Percentiles rank a stretch among this genome's conserved stretches.
Conservation (phyloP, 345 rosid genomes). For the Atalantia buxifolia region DNA sequence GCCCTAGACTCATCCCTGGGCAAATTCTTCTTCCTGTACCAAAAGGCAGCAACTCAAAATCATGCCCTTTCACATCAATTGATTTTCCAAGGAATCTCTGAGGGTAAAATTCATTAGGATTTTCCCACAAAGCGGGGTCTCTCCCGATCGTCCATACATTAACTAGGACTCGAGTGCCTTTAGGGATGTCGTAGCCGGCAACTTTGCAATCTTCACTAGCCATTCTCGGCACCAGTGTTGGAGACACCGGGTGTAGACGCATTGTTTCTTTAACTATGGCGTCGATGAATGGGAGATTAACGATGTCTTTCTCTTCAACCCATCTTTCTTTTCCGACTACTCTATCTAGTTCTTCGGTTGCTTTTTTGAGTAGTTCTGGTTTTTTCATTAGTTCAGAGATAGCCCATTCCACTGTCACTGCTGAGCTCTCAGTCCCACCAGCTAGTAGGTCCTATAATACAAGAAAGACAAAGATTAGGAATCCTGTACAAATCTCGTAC, state of each 20-base stretch:
- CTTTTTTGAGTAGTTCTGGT: too few relatives aligned
- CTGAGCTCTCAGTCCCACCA: too few relatives aligned
- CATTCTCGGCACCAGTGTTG: conserved; percentile 48
- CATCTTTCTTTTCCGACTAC: too few relatives aligned
- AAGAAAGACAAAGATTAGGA: too few relatives aligned
- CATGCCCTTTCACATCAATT: conserved; percentile 56
- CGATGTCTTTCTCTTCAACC: conserved; percentile 3
- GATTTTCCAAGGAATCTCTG: conserved; percentile 46
- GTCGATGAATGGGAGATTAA: conserved; percentile 38
- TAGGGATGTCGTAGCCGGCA: conserved; percentile 39
- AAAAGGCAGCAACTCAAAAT: conserved; percentile 56
- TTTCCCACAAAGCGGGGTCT: too few relatives aligned
- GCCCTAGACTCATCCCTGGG: conserved; percentile 57
- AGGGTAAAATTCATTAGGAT: conserved; percentile 36
- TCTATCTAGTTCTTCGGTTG: too few relatives aligned
- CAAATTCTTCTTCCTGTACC: conserved; percentile 76
- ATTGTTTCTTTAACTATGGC: conserved; percentile 56
- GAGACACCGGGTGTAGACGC: conserved; percentile 69
- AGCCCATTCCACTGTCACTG: too few relatives aligned
- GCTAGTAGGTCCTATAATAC: too few relatives aligned
- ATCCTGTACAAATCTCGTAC: too few relatives aligned
- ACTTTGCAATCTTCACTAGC: conserved; percentile 39
- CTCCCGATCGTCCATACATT: too few relatives aligned
- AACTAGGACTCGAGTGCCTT: conserved; percentile 1
- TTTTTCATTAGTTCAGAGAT: too few relatives aligned